Percentiles rank a stretch among this genome's conserved stretches.
Evolutionary conservation across 768 basidiomycete genomes (phyloP).

Genomic region (Boletus rubescentipes): DNA sequence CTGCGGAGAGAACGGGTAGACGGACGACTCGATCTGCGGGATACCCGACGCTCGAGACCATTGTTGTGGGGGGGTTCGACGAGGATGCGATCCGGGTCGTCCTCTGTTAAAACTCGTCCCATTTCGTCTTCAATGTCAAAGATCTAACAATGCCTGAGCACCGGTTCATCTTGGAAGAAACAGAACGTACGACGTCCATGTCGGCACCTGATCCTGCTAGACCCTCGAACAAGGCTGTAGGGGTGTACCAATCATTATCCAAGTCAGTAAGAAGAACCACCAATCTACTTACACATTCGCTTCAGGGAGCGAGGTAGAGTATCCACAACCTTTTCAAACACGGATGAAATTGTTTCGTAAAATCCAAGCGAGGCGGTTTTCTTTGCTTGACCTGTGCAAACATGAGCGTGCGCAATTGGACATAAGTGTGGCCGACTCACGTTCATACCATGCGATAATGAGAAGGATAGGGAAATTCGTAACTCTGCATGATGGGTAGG

Average conservation of each 20-base stretch:
- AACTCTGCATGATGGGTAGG: slow-evolving; percentile 39
- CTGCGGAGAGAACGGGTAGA: slow-evolving; percentile 29
- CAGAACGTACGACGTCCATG: slow-evolving; percentile 63
- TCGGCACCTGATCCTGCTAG: slow-evolving; percentile 69
- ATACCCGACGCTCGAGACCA: slow-evolving; percentile 30
- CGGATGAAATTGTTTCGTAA: slow-evolving; percentile 67
- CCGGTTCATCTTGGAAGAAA: not conserved
- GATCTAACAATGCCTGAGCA: slow-evolving; percentile 43
- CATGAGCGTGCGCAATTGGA: not conserved
- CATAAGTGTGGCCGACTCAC: slow-evolving; percentile 30
- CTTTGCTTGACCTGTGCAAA: slow-evolving; percentile 56
- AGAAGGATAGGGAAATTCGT: slow-evolving; percentile 87
- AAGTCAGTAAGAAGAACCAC: not conserved
- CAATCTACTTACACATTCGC: slow-evolving; percentile 58
- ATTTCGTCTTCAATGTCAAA: slow-evolving; percentile 76
- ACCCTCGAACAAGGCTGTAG: slow-evolving; percentile 76
- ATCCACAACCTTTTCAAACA: slow-evolving; percentile 70
- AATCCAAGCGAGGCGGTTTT: slow-evolving; percentile 61
- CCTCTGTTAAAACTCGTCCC: slow-evolving; percentile 6
- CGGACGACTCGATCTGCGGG: slow-evolving; percentile 33
- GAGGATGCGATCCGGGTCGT: not conserved
- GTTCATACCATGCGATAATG: slow-evolving; percentile 79
- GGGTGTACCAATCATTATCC: not conserved
- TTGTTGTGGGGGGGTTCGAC: slow-evolving; percentile 17
- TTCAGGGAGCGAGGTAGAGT: slow-evolving; percentile 74